Conservation (phyloP, 2,329 filamentous ascomycete species). For the Aspergillus awamori region DNA sequence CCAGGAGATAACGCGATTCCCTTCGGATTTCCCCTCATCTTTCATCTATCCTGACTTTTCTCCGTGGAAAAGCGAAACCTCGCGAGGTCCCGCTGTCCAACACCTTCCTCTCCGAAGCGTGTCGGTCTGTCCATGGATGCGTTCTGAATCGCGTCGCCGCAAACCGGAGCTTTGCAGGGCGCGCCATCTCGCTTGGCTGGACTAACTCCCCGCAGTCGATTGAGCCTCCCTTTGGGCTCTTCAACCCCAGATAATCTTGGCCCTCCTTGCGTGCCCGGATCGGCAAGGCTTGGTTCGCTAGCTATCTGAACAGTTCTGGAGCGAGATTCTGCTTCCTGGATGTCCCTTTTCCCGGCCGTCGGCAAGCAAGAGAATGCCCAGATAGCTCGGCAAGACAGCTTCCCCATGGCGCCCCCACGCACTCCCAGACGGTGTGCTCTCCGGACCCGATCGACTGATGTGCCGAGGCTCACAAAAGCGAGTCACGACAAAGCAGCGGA, state of each 20-base stretch:
- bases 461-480: not conserved
- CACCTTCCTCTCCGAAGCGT: not conserved
- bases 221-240: constrained; percentile 16
- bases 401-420: not conserved
- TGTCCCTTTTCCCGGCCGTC: constrained; percentile 6
- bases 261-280: constrained; percentile 12
- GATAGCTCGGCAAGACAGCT: not conserved
- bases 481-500: not conserved
- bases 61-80: not conserved
- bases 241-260: constrained; percentile 16
- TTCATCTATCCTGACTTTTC: not conserved
- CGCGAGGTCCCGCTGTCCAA: not conserved
- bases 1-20: not conserved
- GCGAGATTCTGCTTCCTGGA: not conserved
- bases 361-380: not conserved
- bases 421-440: not conserved
- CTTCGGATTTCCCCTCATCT: not conserved
- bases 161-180: constrained; percentile 2
- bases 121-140: not conserved
- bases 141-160: not conserved
- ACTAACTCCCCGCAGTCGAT: constrained; percentile 19
- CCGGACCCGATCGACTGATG: not conserved
- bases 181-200: constrained; percentile 17
- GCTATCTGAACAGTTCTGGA: not conserved
- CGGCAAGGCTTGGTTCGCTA: constrained; percentile 16